Conservation (phyloP, 2,329 filamentous ascomycete genomes). For the Microdochium trichocladiopsis region DNA sequence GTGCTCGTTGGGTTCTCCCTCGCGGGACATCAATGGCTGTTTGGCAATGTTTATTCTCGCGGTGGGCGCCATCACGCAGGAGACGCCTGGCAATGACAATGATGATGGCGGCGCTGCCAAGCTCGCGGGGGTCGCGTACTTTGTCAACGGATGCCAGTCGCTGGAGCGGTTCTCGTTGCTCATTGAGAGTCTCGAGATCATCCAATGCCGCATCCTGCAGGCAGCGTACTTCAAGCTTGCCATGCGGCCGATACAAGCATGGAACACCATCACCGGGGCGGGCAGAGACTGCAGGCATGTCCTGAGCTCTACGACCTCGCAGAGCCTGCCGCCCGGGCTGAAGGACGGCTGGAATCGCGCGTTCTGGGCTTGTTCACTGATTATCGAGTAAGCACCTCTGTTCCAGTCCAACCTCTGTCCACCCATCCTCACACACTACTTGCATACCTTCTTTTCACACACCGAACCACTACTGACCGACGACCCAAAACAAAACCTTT, state of each 20-base stretch:
- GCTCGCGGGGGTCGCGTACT: slow-evolving; percentile 7
- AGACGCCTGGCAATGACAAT: neutral
- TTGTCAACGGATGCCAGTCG: slow-evolving; percentile 3
- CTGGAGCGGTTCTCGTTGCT: slow-evolving; percentile 6
- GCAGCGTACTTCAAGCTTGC: slow-evolving; percentile 6
- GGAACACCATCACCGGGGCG: slow-evolving; percentile 6
- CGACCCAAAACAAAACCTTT: too few relatives aligned
- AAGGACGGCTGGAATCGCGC: slow-evolving; percentile 7
- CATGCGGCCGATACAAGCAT: slow-evolving; percentile 5
- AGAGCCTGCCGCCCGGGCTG: neutral
- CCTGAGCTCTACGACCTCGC: slow-evolving; percentile 4
- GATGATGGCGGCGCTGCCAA: too few relatives aligned
- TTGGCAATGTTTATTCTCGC: slow-evolving; percentile 7
- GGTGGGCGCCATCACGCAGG: slow-evolving; percentile 4
- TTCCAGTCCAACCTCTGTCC: too few relatives aligned
- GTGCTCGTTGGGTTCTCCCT: neutral
- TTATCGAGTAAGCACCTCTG: slow-evolving; percentile 3
- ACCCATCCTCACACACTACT: too few relatives aligned
- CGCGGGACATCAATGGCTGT: slow-evolving; percentile 5
- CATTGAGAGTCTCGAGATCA: slow-evolving; percentile 2
- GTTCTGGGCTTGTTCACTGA: slow-evolving; percentile 8
- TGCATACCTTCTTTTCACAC: too few relatives aligned
- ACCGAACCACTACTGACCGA: too few relatives aligned
- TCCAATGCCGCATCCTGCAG: slow-evolving; percentile 9
- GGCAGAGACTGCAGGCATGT: slow-evolving; percentile 7